phyloP scores from a whole-genome alignment of 192 early-diverging fungal genomes.

The Entomortierella lignicola region DNA sequence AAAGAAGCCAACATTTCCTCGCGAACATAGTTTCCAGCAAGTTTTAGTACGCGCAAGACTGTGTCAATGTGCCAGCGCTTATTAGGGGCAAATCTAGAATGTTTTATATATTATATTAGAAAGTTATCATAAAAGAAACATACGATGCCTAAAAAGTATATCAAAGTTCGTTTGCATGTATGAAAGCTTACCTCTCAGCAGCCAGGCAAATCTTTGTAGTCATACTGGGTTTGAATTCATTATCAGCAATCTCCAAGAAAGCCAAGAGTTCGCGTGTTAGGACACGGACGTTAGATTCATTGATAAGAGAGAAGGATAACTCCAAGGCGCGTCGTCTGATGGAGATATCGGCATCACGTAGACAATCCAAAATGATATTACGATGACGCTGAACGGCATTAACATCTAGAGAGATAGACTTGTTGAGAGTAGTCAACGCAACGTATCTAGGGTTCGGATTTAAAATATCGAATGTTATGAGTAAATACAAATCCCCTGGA shows the following conservation, averaged over 20 bases:
- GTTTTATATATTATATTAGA: background rate
- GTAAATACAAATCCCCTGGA: background rate
- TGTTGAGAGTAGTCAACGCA: slow-evolving; percentile 96
- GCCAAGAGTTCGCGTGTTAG: slow-evolving; percentile 93
- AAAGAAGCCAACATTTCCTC: slow-evolving; percentile 87
- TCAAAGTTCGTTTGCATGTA: background rate
- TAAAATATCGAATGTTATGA: background rate
- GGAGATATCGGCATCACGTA: slow-evolving; percentile 94
- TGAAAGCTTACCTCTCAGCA: slow-evolving; percentile 72
- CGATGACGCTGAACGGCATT: slow-evolving; percentile 98
- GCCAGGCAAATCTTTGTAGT: slow-evolving; percentile 91
- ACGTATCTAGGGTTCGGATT: slow-evolving; percentile 75
- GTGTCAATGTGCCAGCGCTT: slow-evolving; percentile 98
- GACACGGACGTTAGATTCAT: slow-evolving; percentile 90
- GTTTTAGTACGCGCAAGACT: slow-evolving; percentile 86
- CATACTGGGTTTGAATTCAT: slow-evolving; percentile 91
- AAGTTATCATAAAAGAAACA: background rate
- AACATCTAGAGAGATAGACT: slow-evolving; percentile 88
- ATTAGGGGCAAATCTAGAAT: slow-evolving; percentile 83
- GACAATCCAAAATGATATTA: slow-evolving; percentile 94
- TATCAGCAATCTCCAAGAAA: slow-evolving; percentile 92
- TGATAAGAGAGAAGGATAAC: slow-evolving; percentile 96
- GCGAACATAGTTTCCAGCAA: slow-evolving; percentile 77
- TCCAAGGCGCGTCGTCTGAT: slow-evolving; percentile 97
- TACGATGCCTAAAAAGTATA: background rate